phyloP scores from a whole-genome alignment of 768 basidiomycete species.

The Boletus reticulatus region DNA sequence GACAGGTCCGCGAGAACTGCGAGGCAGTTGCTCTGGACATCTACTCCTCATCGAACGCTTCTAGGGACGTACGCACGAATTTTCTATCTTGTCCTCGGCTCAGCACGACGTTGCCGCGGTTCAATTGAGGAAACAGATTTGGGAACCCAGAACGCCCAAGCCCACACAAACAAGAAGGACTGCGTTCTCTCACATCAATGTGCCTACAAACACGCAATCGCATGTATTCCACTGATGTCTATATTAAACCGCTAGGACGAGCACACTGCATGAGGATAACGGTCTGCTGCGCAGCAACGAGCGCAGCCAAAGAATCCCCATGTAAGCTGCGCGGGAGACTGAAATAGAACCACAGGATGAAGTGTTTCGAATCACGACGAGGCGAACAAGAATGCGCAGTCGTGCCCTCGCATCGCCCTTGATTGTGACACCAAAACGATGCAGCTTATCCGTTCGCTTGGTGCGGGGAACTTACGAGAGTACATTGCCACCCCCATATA shows the following conservation, averaged over 20 bases:
- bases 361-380: neutral
- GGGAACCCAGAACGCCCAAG: neutral
- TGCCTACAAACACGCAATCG: too few relatives aligned
- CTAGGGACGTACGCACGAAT: neutral
- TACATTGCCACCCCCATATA: slow-evolving; percentile 1
- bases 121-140: too few relatives aligned
- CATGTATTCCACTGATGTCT: too few relatives aligned
- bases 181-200: too few relatives aligned
- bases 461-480: neutral
- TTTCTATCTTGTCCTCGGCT: neutral
- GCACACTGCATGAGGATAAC: too few relatives aligned
- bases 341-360: too few relatives aligned
- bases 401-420: neutral
- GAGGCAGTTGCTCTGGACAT: neutral
- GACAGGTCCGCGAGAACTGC: slow-evolving; percentile 10
- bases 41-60: neutral
- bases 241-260: too few relatives aligned
- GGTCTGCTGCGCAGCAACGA: too few relatives aligned
- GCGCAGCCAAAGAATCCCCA: neutral
- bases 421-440: too few relatives aligned
- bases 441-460: neutral
- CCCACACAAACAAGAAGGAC: too few relatives aligned
- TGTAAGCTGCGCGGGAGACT: too few relatives aligned
- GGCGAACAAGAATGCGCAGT: neutral
- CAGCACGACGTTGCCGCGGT: neutral